phyloP scores from a whole-genome alignment of 1,284 basidiomycete species.

The Puccinia hordei region DNA sequence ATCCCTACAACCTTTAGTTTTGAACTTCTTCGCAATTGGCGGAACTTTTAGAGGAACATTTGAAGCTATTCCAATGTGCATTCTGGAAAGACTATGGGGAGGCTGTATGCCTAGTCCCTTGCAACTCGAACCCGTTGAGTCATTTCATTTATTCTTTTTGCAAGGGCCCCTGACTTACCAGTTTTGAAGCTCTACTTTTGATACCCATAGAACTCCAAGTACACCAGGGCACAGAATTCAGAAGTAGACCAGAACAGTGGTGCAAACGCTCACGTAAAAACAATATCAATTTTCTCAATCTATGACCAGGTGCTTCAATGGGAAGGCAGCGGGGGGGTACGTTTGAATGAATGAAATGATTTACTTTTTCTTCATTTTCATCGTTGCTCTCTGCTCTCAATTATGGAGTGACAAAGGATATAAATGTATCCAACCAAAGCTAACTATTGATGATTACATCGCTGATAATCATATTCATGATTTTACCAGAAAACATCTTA shows the following conservation, averaged over 20 bases:
- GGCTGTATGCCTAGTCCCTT: slow-evolving; percentile 24
- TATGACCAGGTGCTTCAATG: slow-evolving; percentile 39
- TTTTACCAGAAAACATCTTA: slow-evolving; percentile 3
- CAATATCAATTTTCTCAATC: slow-evolving; percentile 40
- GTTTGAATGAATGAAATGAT: background rate
- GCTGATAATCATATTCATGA: background rate
- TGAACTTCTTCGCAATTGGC: slow-evolving; percentile 56
- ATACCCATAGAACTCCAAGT: slow-evolving; percentile 26
- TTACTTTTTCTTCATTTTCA: background rate
- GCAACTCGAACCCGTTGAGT: slow-evolving; percentile 27
- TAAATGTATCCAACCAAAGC: background rate
- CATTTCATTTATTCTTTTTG: background rate
- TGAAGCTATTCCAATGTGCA: background rate
- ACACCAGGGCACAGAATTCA: slow-evolving; percentile 30
- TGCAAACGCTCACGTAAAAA: slow-evolving; percentile 20
- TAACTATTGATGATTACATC: background rate
- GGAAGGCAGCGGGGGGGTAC: slow-evolving; percentile 10
- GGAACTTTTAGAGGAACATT: slow-evolving; percentile 57
- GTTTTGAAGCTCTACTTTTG: background rate
- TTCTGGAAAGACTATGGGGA: background rate
- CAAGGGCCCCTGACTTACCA: background rate
- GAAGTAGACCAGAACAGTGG: slow-evolving; percentile 24
- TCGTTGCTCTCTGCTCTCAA: background rate
- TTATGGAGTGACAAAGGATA: background rate
- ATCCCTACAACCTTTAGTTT: slow-evolving; percentile 53